Evolutionary conservation across 345 rosid species (phyloP).

Genomic region (Raphanus raphanistrum): DNA sequence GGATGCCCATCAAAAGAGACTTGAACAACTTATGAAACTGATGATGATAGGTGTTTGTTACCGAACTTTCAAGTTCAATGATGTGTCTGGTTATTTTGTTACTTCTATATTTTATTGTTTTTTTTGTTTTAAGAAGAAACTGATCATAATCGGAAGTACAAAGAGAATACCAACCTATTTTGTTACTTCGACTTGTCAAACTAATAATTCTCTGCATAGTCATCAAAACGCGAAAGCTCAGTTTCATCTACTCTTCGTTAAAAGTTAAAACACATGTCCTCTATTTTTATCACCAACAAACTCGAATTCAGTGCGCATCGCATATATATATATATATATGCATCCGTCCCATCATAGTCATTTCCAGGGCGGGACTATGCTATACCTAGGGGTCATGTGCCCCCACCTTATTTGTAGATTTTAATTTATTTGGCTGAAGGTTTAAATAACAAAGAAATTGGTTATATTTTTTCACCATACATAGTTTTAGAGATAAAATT

Average conservation of each 20-base stretch:
- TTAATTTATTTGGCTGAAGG: no score
- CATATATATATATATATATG: background rate
- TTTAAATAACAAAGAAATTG: no score
- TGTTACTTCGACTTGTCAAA: slow-evolving; percentile 26
- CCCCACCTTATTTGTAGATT: no score
- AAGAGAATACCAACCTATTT: slow-evolving; percentile 13
- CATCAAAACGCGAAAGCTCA: slow-evolving; percentile 11
- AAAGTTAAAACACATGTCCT: slow-evolving; percentile 2
- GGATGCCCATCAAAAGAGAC: slow-evolving; percentile 23
- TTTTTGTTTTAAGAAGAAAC: background rate
- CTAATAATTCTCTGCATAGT: background rate
- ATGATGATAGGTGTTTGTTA: slow-evolving; percentile 27
- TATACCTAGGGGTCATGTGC: no score
- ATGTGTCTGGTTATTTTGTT: slow-evolving; percentile 22
- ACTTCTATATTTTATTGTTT: background rate
- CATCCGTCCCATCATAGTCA: background rate
- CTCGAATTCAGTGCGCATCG: background rate
- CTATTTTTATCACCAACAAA: background rate
- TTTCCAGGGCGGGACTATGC: no score
- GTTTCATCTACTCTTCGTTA: slow-evolving; percentile 20
- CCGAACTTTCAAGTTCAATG: slow-evolving; percentile 38
- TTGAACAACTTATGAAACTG: slow-evolving; percentile 20
- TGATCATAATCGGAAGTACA: slow-evolving; percentile 13
- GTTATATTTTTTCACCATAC: no score
- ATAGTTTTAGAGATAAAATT: no score